phyloP scores from a whole-genome alignment of 2,329 filamentous ascomycete genomes.

The Aureobasidium sp. region DNA sequence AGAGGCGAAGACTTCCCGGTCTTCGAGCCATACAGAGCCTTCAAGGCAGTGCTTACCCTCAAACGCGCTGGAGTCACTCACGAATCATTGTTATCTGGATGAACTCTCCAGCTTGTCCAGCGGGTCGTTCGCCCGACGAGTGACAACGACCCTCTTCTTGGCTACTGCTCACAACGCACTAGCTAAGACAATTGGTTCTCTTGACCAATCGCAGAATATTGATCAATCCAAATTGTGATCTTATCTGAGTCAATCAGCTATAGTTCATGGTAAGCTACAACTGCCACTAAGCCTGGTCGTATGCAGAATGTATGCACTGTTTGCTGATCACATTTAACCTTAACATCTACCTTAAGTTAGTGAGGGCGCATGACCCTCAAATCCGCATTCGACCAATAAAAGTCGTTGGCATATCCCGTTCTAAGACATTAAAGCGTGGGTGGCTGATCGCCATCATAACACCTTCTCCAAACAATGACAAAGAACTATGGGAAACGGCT shows the following conservation, averaged over 20 bases:
- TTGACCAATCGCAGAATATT: not conserved
- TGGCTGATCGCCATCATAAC: not conserved
- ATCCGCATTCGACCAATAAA: not conserved
- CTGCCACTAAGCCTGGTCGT: not conserved
- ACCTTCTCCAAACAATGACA: not conserved
- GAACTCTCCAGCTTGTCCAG: not conserved
- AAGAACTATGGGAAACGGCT: not conserved
- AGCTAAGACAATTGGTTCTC: not conserved
- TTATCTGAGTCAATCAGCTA: slow-evolving; percentile 3
- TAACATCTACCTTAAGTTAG: slow-evolving; percentile 12
- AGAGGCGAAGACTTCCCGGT: not conserved
- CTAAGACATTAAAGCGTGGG: not conserved
- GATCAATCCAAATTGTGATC: not conserved
- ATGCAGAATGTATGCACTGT: not conserved
- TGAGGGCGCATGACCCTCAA: not conserved
- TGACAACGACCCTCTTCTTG: not conserved
- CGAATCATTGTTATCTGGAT: not conserved
- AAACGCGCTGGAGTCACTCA: not conserved
- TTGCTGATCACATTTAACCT: slow-evolving; percentile 12
- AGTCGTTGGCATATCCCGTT: not conserved
- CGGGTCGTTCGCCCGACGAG: not conserved
- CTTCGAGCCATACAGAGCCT: not conserved
- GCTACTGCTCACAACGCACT: not conserved
- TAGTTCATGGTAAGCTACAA: not conserved
- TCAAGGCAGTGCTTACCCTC: not conserved